Percentiles rank a stretch among this genome's conserved stretches.
phyloP scores from a whole-genome alignment of 2,329 filamentous ascomycete species.

The Pestalotiopsis sp. region DNA sequence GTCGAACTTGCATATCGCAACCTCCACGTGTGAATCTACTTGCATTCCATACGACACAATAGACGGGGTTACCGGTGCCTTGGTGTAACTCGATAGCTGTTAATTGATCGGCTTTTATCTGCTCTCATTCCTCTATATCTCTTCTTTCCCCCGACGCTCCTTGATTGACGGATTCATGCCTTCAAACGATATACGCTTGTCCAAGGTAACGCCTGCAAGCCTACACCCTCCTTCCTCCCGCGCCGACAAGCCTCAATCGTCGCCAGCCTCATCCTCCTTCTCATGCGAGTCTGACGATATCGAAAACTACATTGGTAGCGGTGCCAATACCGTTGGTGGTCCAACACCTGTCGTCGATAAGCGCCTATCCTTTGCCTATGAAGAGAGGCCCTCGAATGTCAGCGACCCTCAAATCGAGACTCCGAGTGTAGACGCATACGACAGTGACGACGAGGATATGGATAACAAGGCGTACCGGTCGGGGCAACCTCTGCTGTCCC shows the following conservation, averaged over 20 bases:
- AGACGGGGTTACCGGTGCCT: constrained; percentile 2
- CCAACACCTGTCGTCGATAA: constrained; percentile 26
- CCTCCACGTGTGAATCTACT: constrained; percentile 12
- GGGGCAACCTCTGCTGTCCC: constrained; percentile 43
- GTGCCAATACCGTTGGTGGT: constrained; percentile 28
- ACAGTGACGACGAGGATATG: constrained; percentile 43
- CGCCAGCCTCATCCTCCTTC: constrained; percentile 25
- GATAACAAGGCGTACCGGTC: constrained; percentile 46
- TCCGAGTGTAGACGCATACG: constrained; percentile 35
- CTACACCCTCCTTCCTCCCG: constrained; percentile 19
- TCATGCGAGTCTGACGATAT: constrained; percentile 27
- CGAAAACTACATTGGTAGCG: constrained; percentile 30
- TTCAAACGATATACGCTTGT: constrained; percentile 28
- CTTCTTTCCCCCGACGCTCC: constrained; percentile 13
- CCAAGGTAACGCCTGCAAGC: constrained; percentile 26
- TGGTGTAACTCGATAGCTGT: background rate
- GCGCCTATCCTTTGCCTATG: constrained; percentile 24
- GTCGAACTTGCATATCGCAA: constrained; percentile 8
- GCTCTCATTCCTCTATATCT: constrained; percentile 8
- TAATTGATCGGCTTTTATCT: background rate
- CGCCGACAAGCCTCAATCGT: constrained; percentile 20
- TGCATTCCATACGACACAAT: constrained; percentile 3
- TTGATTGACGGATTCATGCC: constrained; percentile 22
- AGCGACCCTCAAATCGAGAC: constrained; percentile 3
- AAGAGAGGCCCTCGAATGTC: constrained; percentile 15